Conservation (phyloP, 1,139 yeast genomes). For the Zygoascus sp. region DNA sequence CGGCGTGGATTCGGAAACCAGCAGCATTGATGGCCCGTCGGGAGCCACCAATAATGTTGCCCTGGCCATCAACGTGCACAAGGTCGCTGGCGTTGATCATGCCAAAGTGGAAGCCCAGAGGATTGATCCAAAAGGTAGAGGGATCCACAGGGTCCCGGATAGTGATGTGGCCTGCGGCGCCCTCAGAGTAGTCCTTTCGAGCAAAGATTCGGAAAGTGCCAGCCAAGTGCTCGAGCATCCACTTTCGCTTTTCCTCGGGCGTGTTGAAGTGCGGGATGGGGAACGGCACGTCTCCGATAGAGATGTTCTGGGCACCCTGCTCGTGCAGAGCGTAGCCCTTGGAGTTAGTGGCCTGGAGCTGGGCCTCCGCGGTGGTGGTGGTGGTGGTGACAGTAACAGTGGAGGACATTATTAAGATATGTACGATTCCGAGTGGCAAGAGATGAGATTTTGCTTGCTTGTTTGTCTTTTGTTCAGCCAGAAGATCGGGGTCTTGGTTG, state of each 20-base stretch:
- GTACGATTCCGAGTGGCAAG: no score
- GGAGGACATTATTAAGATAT: conserved; percentile 4
- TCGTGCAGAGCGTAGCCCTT: conserved; percentile 11
- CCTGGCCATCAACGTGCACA: conserved; percentile 71
- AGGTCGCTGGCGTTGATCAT: conserved; percentile 65
- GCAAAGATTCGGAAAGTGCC: conserved; percentile 78
- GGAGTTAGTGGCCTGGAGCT: background rate
- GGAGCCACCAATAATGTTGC: conserved; percentile 66
- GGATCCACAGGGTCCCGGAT: conserved; percentile 72
- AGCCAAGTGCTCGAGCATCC: conserved; percentile 73
- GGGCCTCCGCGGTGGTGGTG: background rate
- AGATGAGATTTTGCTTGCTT: no score
- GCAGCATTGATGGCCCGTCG: conserved; percentile 69
- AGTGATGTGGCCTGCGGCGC: conserved; percentile 77
- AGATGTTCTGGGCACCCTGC: conserved; percentile 22
- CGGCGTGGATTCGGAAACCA: conserved; percentile 76
- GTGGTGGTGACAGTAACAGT: conserved; percentile 9
- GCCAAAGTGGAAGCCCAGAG: conserved; percentile 68
- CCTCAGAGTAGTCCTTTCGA: conserved; percentile 69
- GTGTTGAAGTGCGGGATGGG: conserved; percentile 49
- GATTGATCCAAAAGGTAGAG: conserved; percentile 74
- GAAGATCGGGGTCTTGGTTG: no score
- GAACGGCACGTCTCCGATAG: conserved; percentile 28
- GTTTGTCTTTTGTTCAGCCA: no score
- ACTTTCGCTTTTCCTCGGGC: conserved; percentile 50